phyloP scores from a whole-genome alignment of 768 basidiomycete species.

The Termitomyces sp. region DNA sequence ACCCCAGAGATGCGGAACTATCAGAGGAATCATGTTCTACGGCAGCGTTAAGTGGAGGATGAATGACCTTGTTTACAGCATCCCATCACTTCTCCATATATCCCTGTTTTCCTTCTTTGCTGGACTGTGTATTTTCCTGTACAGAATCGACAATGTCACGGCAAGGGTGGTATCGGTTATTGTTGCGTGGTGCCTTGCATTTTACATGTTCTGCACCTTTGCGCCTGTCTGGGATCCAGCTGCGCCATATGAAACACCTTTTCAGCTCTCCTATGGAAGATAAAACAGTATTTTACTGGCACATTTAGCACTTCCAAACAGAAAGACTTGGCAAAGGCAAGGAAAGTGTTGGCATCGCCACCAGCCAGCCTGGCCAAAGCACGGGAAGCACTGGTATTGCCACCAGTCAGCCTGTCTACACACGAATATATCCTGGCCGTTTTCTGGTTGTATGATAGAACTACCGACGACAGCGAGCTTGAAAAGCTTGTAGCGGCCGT shows the following conservation, averaged over 20 bases:
- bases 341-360: too few relatives aligned
- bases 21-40: neutral
- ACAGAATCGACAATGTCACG: neutral
- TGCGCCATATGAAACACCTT: neutral
- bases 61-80: neutral
- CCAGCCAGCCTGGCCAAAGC: too few relatives aligned
- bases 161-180: neutral
- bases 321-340: too few relatives aligned
- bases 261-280: neutral
- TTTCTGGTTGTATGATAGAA: too few relatives aligned
- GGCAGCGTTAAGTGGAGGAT: conserved; percentile 1
- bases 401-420: too few relatives aligned
- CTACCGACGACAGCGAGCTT: too few relatives aligned
- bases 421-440: too few relatives aligned
- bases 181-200: neutral
- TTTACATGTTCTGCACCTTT: neutral
- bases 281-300: too few relatives aligned
- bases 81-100: conserved; percentile 1
- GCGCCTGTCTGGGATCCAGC: neutral
- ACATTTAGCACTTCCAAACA: too few relatives aligned
- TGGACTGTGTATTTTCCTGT: neutral
- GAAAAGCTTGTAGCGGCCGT: too few relatives aligned
- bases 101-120: neutral
- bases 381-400: too few relatives aligned
- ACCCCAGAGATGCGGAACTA: neutral